Evolutionary conservation across 2,329 filamentous ascomycete genomes (phyloP), one percentile per base, ranked within the genome.

Genomic region (Fusarium virguliforme): DNA sequence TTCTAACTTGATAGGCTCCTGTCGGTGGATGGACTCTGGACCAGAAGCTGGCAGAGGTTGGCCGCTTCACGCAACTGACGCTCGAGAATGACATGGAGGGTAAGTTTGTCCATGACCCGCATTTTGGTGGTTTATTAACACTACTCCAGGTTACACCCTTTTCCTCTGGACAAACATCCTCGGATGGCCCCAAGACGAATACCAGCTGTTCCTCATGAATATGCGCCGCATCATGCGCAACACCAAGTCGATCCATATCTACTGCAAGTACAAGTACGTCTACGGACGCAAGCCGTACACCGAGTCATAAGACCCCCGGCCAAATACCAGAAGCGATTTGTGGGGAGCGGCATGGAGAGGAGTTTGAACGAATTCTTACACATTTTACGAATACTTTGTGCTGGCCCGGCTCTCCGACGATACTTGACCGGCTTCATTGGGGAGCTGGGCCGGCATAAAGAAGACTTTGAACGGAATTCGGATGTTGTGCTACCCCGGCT

Each of bases 181-280:
- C 4, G 37, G 65, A 24, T 74, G 72, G 72, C 65, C 72, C 1
- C 62, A 64, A 4, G 72, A 74, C 3, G 72, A 74, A 15, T 74
- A 74, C 32, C 53, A 73, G 8, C 26, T 73, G 0, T 74, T 74
- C 32, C 63, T 74, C 2, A 64, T 62, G 60, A 65, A 67, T 12
- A 63, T 71, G 56, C 72, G 72, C 26, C 68, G 68, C 9, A 64
- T 65, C 8, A 48, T 74, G 4, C 41, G 26, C 0, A 71, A 74
- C 51, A 65, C 62, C 35, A 74, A 63, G 54, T 18, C 43, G 13
- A 15, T 71, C 1, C 72, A 74, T 4, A 9, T 62, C 3, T 74
- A 74, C 50, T 74, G 67, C 55, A 50, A 8, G 69, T 74, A 6
- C 72, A 72, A 30, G 26, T 68, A 68, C 6, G 72, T 74, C 3